These are phyloP conservation scores for Volutella citrinella DNA, from an alignment of 2,329 filamentous ascomycete species.

Conservation along the genomic window DNA sequence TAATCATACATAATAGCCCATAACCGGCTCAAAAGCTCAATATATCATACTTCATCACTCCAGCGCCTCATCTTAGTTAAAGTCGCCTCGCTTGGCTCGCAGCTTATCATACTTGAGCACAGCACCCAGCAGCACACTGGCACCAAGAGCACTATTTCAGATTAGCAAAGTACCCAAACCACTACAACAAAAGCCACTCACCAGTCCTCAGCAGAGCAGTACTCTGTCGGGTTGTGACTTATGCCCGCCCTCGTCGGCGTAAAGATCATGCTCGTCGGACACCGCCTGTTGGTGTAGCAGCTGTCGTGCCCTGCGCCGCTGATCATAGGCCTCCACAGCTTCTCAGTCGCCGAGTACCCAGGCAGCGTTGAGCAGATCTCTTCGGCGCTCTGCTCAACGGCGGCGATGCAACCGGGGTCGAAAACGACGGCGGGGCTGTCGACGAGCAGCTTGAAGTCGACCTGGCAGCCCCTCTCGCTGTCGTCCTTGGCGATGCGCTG, in stretches of 20 bases:
- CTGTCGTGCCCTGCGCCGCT: conserved; percentile 35
- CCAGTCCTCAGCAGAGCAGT: conserved; percentile 29
- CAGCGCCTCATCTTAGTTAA: conserved; percentile 1
- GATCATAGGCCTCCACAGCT: conserved; percentile 19
- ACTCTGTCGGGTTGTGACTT: conserved; percentile 25
- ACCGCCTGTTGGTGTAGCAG: conserved; percentile 26
- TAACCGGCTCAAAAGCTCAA: too few species aligned
- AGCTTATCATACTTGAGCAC: conserved; percentile 17
- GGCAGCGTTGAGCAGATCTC: conserved; percentile 41
- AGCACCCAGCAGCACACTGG: conserved; percentile 25
- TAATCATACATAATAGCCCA: too few species aligned
- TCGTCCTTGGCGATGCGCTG: conserved; percentile 48
- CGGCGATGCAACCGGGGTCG: conserved; percentile 58
- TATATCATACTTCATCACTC: too few species aligned
- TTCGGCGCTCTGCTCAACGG: conserved; percentile 52
- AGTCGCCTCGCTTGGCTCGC: background rate
- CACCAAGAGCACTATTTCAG: conserved; percentile 17
- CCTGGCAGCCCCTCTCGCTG: conserved; percentile 48
- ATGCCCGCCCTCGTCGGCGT: conserved; percentile 29
- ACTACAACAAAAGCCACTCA: conserved; percentile 5
- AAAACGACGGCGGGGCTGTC: conserved; percentile 57
- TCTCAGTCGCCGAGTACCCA: conserved; percentile 20
- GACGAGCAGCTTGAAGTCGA: conserved; percentile 58
- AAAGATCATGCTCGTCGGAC: conserved; percentile 33
- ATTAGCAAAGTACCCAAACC: background rate